Percentiles rank a stretch among this genome's conserved stretches.
phyloP scores from a whole-genome alignment of 2,329 filamentous ascomycete genomes.

The Pseudogymnoascus sp. region DNA sequence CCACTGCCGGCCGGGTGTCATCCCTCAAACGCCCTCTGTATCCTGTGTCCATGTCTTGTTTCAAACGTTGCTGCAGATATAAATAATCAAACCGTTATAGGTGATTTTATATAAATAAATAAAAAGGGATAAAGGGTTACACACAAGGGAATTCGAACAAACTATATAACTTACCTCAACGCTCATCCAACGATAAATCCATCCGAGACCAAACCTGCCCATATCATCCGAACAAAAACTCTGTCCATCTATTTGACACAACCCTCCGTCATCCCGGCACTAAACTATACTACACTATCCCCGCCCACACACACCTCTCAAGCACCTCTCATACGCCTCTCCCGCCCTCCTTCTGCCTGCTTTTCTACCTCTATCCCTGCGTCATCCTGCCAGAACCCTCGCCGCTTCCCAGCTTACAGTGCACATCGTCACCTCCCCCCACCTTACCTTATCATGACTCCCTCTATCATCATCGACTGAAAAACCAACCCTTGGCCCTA shows the following conservation, averaged over 20 bases:
- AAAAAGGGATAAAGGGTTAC: neutral
- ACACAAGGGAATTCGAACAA: neutral
- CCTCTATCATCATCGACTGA: constrained; percentile 4
- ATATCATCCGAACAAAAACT: neutral
- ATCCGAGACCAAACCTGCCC: neutral
- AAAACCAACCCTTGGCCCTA: neutral
- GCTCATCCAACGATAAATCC: neutral
- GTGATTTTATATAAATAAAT: neutral
- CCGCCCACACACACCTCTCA: neutral
- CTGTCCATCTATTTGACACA: constrained; percentile 4
- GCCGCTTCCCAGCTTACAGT: constrained; percentile 3
- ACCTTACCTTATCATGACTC: constrained; percentile 6
- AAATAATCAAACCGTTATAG: neutral
- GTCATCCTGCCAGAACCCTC: constrained; percentile 1
- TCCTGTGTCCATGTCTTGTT: neutral
- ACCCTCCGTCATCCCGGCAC: neutral
- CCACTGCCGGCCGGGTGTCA: neutral
- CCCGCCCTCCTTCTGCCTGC: neutral
- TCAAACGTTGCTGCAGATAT: neutral
- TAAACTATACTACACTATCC: neutral
- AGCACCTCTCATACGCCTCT: constrained; percentile 2
- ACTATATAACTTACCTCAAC: neutral
- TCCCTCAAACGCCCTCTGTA: neutral
- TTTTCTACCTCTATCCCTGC: neutral
- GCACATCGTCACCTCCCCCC: neutral